Conservation (phyloP, 768 basidiomycete genomes). For the Suillus alpinus region DNA sequence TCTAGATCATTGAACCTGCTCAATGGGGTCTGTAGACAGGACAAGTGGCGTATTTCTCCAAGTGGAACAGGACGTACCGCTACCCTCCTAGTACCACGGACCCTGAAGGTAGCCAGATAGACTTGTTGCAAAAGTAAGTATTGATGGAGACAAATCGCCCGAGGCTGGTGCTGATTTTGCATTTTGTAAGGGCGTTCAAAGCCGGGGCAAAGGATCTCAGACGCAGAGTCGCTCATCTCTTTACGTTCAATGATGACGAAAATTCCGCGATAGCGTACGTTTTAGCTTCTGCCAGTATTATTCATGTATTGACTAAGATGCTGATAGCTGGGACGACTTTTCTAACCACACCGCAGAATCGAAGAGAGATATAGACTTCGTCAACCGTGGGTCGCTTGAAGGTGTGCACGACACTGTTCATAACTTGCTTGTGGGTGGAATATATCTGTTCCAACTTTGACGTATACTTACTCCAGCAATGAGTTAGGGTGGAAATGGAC, state of each 20-base stretch:
- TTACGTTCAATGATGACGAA: constrained; percentile 16
- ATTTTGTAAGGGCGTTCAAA: constrained; percentile 15
- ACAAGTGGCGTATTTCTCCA: constrained; percentile 15
- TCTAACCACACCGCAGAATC: constrained; percentile 24
- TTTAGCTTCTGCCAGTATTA: not conserved
- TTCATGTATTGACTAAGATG: not conserved
- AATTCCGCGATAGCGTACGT: constrained; percentile 13
- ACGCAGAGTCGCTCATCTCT: constrained; percentile 17
- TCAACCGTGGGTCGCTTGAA: constrained; percentile 20
- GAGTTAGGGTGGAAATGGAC: constrained; percentile 23
- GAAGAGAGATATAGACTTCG: constrained; percentile 9
- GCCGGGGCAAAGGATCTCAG: constrained; percentile 11
- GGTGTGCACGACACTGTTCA: constrained; percentile 20
- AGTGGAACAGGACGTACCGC: constrained; percentile 20
- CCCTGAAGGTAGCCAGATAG: constrained; percentile 12
- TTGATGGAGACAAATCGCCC: not conserved
- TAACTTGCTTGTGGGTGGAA: constrained; percentile 14
- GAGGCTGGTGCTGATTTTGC: not conserved
- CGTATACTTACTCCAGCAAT: not conserved
- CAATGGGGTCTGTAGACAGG: constrained; percentile 4
- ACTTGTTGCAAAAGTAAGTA: constrained; percentile 15
- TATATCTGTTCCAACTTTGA: too few species aligned
- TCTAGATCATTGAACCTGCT: not conserved
- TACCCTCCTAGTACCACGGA: constrained; percentile 13
- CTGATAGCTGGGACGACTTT: constrained; percentile 26